Percentiles rank a stretch among this genome's conserved stretches.
These are phyloP conservation scores for Cucurbitaria berberidis DNA, from an alignment of 2,329 filamentous ascomycete species.

Conservation along the genomic window DNA sequence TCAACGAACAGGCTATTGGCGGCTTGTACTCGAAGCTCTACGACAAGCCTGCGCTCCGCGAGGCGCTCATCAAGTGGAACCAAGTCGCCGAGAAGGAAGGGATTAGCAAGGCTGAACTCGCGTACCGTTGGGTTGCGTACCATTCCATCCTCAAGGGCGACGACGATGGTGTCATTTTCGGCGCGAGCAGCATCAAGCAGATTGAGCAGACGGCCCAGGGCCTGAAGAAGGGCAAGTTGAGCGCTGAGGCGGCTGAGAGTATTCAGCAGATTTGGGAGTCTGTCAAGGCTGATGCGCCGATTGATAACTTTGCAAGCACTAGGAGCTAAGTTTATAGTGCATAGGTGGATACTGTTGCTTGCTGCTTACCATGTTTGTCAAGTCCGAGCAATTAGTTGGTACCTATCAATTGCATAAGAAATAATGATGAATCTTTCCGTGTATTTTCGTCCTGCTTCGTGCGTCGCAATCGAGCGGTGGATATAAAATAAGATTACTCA, in stretches of 20 bases:
- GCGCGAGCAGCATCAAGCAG: constrained; percentile 41
- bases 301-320: constrained; percentile 28
- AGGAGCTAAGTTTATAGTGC: no score
- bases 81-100: constrained; percentile 51
- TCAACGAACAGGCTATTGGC: constrained; percentile 33
- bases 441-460: no score
- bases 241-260: constrained; percentile 23
- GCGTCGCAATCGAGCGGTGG: no score
- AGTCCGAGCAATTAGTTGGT: no score
- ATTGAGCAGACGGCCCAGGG: constrained; percentile 28
- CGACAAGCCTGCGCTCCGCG: constrained; percentile 43
- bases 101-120: constrained; percentile 49
- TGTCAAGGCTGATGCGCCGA: constrained; percentile 33
- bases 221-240: constrained; percentile 36
- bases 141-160: constrained; percentile 47
- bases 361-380: no score
- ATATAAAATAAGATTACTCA: no score
- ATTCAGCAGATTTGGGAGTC: constrained; percentile 36
- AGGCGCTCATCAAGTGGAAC: constrained; percentile 49
- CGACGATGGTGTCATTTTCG: constrained; percentile 52
- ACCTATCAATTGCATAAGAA: no score
- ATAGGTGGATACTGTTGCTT: no score
- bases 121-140: constrained; percentile 54
- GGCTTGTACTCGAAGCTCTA: constrained; percentile 49
- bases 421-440: no score